Evolutionary conservation across 768 basidiomycete genomes (phyloP).

Genomic region (Suillus tomentosus): DNA sequence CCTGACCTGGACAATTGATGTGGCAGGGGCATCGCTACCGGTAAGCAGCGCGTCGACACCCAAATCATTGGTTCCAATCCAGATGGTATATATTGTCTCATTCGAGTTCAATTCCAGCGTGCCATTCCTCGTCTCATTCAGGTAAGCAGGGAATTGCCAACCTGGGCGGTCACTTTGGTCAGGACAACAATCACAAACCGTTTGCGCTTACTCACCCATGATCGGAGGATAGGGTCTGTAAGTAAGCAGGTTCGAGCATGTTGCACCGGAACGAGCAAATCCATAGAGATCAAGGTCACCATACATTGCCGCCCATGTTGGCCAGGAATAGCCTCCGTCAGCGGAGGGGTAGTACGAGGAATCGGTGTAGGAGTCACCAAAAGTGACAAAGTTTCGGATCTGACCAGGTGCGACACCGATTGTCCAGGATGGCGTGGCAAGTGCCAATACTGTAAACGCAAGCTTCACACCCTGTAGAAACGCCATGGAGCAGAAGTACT

Average conservation of each 20-base stretch:
- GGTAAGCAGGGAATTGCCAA: slow-evolving; percentile 48
- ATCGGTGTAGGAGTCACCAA: slow-evolving; percentile 70
- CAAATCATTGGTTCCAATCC: slow-evolving; percentile 72
- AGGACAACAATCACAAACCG: background rate
- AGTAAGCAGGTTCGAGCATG: slow-evolving; percentile 66
- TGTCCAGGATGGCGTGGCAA: slow-evolving; percentile 14
- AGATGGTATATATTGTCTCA: slow-evolving; percentile 63
- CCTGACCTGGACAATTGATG: slow-evolving; percentile 60
- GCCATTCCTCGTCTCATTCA: slow-evolving; percentile 44
- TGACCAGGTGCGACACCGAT: slow-evolving; percentile 40
- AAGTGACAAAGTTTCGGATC: slow-evolving; percentile 66
- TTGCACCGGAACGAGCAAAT: slow-evolving; percentile 63
- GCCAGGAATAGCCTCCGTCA: slow-evolving; percentile 56
- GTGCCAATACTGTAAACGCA: slow-evolving; percentile 15
- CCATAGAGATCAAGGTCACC: slow-evolving; percentile 54
- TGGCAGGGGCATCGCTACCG: slow-evolving; percentile 43
- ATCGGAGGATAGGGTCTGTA: slow-evolving; percentile 58
- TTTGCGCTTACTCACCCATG: slow-evolving; percentile 47
- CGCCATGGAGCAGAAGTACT: slow-evolving; percentile 8
- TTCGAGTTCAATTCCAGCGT: slow-evolving; percentile 40
- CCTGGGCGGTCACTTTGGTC: background rate
- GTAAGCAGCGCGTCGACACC: slow-evolving; percentile 56
- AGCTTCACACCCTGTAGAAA: slow-evolving; percentile 12
- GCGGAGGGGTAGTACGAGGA: slow-evolving; percentile 37
- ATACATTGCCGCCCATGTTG: slow-evolving; percentile 58